Conservation (phyloP, 2,329 filamentous ascomycete genomes). For the Nigrospora sphaerica region DNA sequence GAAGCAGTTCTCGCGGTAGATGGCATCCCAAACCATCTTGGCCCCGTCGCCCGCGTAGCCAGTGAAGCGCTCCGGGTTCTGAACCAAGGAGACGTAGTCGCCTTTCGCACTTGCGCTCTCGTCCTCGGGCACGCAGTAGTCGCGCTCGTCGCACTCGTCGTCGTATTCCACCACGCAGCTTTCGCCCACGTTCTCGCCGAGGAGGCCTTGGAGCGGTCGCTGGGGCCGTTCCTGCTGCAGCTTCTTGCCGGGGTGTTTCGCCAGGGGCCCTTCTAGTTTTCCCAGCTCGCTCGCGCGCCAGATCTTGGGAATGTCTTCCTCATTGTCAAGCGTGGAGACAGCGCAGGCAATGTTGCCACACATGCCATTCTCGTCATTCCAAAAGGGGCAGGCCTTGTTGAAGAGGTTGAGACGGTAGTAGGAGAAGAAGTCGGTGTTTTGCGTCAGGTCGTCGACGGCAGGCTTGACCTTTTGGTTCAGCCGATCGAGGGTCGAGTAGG, state of each 20-base stretch:
- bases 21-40: conserved; percentile 89
- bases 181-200: conserved; percentile 85
- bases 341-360: conserved; percentile 96
- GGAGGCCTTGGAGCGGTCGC: conserved; percentile 69
- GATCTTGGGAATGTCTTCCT: conserved; percentile 84
- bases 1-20: conserved; percentile 98
- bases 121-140: conserved; percentile 95
- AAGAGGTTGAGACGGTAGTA: conserved; percentile 95
- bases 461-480: conserved; percentile 75
- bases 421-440: conserved; percentile 92
- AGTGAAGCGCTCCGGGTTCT: conserved; percentile 93
- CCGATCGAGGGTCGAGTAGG: conserved; percentile 81
- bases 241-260: conserved; percentile 75
- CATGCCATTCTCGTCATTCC: conserved; percentile 87
- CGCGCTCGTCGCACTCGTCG: conserved; percentile 91
- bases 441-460: conserved; percentile 71
- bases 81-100: conserved; percentile 89
- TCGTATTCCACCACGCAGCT: conserved; percentile 97
- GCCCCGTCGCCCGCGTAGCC: conserved; percentile 83
- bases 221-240: conserved; percentile 64
- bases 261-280: conserved; percentile 84
- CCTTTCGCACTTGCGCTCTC: conserved; percentile 81
- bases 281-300: conserved; percentile 91
- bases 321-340: conserved; percentile 89
- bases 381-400: conserved; percentile 92